These are phyloP conservation scores for Diaporthe sp. DNA, from an alignment of 2,329 filamentous ascomycete genomes.

Conservation along the genomic window DNA sequence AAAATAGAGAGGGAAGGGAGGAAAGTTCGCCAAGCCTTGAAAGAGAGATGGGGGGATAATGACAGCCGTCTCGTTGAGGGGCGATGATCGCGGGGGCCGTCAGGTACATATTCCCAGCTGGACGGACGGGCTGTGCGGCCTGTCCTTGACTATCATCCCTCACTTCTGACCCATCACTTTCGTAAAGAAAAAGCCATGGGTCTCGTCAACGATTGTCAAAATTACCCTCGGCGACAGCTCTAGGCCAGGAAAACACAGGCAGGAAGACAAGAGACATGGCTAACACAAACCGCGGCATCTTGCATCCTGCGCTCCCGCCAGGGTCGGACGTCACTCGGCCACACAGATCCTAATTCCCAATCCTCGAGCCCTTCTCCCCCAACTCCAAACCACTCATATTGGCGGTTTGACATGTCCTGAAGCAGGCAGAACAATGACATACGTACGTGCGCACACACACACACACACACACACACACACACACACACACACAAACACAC, in stretches of 20 bases:
- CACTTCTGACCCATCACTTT: background rate
- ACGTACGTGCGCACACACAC: background rate
- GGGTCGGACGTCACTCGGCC: background rate
- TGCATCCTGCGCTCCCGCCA: slow-evolving; percentile 32
- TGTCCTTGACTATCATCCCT: background rate
- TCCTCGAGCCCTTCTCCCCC: background rate
- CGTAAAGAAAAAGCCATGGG: background rate
- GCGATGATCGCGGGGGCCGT: background rate
- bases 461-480: background rate
- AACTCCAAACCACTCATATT: background rate
- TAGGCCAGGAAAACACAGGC: background rate
- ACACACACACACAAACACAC: background rate
- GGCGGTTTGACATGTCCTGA: background rate
- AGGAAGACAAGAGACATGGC: slow-evolving; percentile 37
- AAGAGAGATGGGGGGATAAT: too few species aligned
- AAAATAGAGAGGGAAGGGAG: background rate
- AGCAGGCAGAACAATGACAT: background rate
- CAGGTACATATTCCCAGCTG: slow-evolving; percentile 16
- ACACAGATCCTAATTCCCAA: background rate
- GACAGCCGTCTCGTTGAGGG: background rate
- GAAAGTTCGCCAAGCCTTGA: background rate
- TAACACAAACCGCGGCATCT: slow-evolving; percentile 35
- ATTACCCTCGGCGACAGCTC: background rate
- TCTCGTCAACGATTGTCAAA: background rate
- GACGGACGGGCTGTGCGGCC: background rate